phyloP scores from a whole-genome alignment of 1,284 basidiomycete genomes.

The Rhodofomes roseus region DNA sequence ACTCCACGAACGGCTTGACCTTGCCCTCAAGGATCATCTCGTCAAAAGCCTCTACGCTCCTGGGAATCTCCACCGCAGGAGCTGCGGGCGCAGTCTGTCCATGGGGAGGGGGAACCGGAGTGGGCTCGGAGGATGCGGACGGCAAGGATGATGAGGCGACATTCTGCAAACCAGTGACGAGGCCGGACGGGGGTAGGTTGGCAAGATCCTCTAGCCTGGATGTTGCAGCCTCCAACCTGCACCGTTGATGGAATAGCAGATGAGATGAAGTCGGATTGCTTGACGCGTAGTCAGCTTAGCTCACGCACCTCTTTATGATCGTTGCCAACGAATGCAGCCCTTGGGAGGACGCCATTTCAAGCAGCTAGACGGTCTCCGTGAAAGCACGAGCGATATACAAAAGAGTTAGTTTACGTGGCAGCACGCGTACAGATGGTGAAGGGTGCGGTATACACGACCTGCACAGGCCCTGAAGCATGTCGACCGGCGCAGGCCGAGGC shows the following conservation, averaged over 20 bases:
- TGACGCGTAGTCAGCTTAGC: background rate
- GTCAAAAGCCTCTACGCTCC: constrained; percentile 72
- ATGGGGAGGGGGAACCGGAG: constrained; percentile 39
- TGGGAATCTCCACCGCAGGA: constrained; percentile 43
- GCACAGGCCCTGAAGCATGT: background rate
- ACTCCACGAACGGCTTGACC: constrained; percentile 69
- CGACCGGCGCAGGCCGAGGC: constrained; percentile 1
- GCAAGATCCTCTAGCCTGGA: constrained; percentile 93
- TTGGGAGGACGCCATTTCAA: constrained; percentile 22
- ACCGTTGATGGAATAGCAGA: no score
- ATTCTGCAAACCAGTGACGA: constrained; percentile 21
- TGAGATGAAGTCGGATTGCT: background rate
- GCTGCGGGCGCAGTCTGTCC: constrained; percentile 36
- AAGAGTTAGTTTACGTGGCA: background rate
- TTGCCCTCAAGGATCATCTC: constrained; percentile 69
- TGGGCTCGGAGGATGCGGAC: constrained; percentile 35
- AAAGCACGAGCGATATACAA: background rate
- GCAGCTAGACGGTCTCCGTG: background rate
- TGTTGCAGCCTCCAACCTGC: constrained; percentile 87
- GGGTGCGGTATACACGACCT: background rate
- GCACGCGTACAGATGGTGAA: background rate
- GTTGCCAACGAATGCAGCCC: constrained; percentile 72
- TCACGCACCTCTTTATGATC: constrained; percentile 76
- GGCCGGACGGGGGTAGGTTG: constrained; percentile 29
- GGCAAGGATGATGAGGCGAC: constrained; percentile 29